A percentile compares a stretch with the other conserved stretches of the same genome.
Conservation (phyloP, 2,329 filamentous ascomycete species). For the Pseudocercospora ulei region DNA sequence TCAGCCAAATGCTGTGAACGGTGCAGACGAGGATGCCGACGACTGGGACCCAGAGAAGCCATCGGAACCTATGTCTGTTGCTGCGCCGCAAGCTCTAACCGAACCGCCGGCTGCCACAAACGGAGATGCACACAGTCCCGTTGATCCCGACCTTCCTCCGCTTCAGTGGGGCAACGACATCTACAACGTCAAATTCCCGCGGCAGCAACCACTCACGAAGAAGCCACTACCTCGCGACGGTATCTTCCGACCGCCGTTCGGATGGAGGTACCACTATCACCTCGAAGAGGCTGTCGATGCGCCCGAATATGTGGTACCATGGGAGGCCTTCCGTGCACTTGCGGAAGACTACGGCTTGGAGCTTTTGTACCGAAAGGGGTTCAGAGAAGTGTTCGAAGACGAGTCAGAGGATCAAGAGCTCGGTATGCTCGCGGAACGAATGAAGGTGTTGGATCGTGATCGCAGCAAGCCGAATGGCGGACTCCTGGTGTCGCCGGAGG, state of each 20-base stretch:
- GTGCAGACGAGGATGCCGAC: constrained; percentile 26
- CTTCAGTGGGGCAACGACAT: constrained; percentile 86
- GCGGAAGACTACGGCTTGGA: constrained; percentile 96
- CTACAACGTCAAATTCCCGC: constrained; percentile 81
- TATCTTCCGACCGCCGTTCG: constrained; percentile 85
- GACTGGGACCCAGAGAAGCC: constrained; percentile 39
- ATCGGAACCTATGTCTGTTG: constrained; percentile 34
- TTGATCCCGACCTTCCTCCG: constrained; percentile 21
- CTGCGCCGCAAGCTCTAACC: constrained; percentile 24
- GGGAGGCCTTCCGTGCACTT: constrained; percentile 91
- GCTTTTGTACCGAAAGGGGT: constrained; percentile 83
- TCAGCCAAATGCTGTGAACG: constrained; percentile 26
- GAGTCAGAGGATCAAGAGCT: constrained; percentile 78
- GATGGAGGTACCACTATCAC: constrained; percentile 97
- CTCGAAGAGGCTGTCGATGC: constrained; percentile 93
- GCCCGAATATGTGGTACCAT: constrained; percentile 94
- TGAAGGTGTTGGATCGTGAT: constrained; percentile 72
- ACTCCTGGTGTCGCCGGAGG: constrained; percentile 67
- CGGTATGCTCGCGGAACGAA: constrained; percentile 81
- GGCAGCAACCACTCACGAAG: constrained; percentile 40
- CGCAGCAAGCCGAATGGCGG: constrained; percentile 41
- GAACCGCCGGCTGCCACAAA: constrained; percentile 14
- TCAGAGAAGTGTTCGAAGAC: constrained; percentile 80
- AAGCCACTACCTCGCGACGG: constrained; percentile 58
- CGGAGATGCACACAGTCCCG: constrained; percentile 6